A percentile compares a stretch with the other conserved stretches of the same genome.
Evolutionary conservation across 2,329 filamentous ascomycete species (phyloP).

Genomic region (Colletotrichum godetiae): DNA sequence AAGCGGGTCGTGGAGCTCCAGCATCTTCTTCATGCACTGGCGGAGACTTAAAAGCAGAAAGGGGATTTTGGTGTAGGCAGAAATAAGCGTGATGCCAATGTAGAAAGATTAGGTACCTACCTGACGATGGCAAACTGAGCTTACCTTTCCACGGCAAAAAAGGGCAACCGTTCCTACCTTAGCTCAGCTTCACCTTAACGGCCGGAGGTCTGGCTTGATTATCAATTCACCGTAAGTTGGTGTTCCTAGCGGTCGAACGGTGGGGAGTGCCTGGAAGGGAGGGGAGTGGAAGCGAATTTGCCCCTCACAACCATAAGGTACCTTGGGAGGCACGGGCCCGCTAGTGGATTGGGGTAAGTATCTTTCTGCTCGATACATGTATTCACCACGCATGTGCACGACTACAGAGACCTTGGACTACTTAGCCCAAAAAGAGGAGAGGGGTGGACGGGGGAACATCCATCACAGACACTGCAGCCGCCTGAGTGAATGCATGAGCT

Average conservation of each 20-base stretch:
- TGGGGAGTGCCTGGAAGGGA: conserved; percentile 20
- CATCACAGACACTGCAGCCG: conserved; percentile 27
- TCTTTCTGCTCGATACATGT: not conserved
- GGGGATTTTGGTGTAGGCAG: not conserved
- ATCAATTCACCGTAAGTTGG: conserved; percentile 30
- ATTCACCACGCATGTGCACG: not conserved
- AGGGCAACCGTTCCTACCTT: not conserved
- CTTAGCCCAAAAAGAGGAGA: not conserved
- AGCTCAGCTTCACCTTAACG: not conserved
- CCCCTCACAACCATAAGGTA: conserved; percentile 26
- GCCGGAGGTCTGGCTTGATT: conserved; percentile 22
- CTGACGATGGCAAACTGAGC: not conserved
- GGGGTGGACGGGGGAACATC: not conserved
- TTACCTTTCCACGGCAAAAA: not conserved
- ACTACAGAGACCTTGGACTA: not conserved
- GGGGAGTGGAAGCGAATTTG: conserved; percentile 21
- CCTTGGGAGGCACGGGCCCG: conserved; percentile 8
- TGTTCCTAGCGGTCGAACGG: conserved; percentile 7
- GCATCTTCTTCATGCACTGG: not conserved
- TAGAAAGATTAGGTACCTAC: not conserved
- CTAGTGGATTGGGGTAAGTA: conserved; percentile 33
- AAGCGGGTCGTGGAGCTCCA: not conserved
- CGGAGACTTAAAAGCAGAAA: not conserved
- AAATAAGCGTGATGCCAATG: not conserved
- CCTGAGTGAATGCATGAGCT: conserved; percentile 34